Conservation (phyloP, 495 filamentous ascomycete species). For the Acidiella bohemica region DNA sequence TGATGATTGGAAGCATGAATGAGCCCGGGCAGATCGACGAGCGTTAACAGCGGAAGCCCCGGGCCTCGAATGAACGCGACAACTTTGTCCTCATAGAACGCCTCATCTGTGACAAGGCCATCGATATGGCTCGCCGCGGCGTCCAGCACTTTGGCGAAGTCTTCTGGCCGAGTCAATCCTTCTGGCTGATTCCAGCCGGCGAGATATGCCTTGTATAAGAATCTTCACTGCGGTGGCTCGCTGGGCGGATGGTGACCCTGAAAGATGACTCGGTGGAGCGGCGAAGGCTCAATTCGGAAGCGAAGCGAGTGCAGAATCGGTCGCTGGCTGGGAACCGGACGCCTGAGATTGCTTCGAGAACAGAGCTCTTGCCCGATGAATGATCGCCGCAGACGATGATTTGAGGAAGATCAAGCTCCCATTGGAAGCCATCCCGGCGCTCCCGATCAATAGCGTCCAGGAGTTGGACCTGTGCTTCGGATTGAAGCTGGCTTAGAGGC, state of each 20-base stretch:
- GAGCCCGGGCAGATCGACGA: slow-evolving; percentile 22
- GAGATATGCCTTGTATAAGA: slow-evolving; percentile 19
- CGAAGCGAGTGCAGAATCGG: slow-evolving; percentile 48
- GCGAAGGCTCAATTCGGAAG: slow-evolving; percentile 46
- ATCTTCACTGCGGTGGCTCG: slow-evolving; percentile 14
- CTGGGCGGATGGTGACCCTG: slow-evolving; percentile 22
- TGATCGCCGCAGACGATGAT: background rate
- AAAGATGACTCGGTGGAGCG: slow-evolving; percentile 18
- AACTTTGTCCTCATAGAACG: slow-evolving; percentile 14
- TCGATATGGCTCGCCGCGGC: background rate
- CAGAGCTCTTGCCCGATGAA: background rate
- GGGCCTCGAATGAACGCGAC: too few relatives aligned
- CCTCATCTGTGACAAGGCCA: slow-evolving; percentile 8
- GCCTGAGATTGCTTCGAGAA: background rate
- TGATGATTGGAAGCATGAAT: slow-evolving; percentile 12
- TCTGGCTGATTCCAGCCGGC: too few relatives aligned
- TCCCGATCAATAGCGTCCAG: too few relatives aligned
- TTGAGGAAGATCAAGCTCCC: slow-evolving; percentile 1
- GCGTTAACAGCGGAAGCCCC: slow-evolving; percentile 6
- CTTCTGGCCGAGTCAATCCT: too few relatives aligned
- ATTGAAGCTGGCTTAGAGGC: too few relatives aligned
- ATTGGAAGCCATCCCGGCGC: too few relatives aligned
- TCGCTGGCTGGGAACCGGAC: background rate
- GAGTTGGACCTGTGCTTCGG: too few relatives aligned
- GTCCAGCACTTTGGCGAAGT: too few relatives aligned